Conservation (phyloP, 2,329 filamentous ascomycete species). For the Cadophora luteo-olivacea region DNA sequence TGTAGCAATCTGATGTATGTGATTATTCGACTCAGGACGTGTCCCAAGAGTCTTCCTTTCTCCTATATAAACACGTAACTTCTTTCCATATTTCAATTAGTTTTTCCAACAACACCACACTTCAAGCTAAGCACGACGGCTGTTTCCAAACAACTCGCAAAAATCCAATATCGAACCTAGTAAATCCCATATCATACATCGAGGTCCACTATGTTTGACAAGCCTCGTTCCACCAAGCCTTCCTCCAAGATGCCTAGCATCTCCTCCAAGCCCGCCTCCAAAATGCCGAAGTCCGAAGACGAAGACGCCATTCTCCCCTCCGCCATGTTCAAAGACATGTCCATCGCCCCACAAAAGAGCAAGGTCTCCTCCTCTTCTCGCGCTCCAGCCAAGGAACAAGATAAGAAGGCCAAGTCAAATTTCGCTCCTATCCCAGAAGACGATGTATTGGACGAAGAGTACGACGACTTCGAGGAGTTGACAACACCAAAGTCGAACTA, state of each 20-base stretch:
- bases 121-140: neutral
- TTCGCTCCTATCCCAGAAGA: conserved; percentile 2
- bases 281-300: neutral
- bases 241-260: neutral
- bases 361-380: neutral
- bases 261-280: neutral
- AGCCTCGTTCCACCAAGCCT: neutral
- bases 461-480: conserved; percentile 3
- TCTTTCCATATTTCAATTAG: neutral
- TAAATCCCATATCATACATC: neutral
- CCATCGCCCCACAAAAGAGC: neutral
- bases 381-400: neutral
- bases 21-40: neutral
- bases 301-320: neutral
- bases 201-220: neutral
- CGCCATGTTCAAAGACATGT: conserved; percentile 6
- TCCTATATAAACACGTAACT: neutral
- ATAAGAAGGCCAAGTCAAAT: neutral
- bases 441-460: neutral
- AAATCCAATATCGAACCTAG: neutral
- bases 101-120: neutral
- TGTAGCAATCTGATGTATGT: neutral
- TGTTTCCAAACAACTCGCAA: neutral
- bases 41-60: neutral
- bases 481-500: neutral